Base-by-base conservation (phyloP, 73 alveolate species). In the Paramecium tetraurelia region DNA sequence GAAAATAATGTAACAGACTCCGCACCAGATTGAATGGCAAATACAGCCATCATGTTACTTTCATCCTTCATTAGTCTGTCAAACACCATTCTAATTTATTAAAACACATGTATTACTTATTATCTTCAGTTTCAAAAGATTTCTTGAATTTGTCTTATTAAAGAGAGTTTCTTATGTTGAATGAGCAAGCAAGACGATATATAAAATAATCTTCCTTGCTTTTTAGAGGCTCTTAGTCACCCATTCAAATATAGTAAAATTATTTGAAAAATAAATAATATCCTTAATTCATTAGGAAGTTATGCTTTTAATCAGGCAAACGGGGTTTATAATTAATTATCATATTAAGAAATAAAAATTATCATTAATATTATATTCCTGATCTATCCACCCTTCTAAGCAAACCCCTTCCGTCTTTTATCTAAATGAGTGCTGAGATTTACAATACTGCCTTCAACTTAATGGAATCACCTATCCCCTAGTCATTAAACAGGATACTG, bases 111-210 rank as follows among this genome's bases (percentile, higher is more conserved):
- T 40, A 58, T 94, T 95, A 95, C 98, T 85, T 93, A 69, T 50
- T 90, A 21, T 95, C 98, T 21, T 95, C 98, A 69, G 92, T 57
- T 20, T 77, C 94, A 46, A 76, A 40, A 53, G 95, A 71, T 92
- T 95, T 95, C 92, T 76, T 50, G 75, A 85, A 41, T 93, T 95
- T 95, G 53, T 93, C 95, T 20, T 84, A 72, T 31, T 72, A 88
- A 21, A 93, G 53, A 71, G 70, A 41, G 10, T 80, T 41, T 80
- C 90, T 21, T 18, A 80, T 80, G 14, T 80, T 80, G 50, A 80
- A 80, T 29, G 90, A 80, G 48, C 43, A 43, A 43, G 90, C 90
- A 31, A 80, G 46, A 80, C 90, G 90, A 43, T 41, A 20, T 27
- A 80, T 80, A 22, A 48, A 44, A 22, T 80, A 80, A 40, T 80